These are phyloP conservation scores for Orbilia ellipsospora DNA, from an alignment of 2,329 filamentous ascomycete species.

Conservation along the genomic window DNA sequence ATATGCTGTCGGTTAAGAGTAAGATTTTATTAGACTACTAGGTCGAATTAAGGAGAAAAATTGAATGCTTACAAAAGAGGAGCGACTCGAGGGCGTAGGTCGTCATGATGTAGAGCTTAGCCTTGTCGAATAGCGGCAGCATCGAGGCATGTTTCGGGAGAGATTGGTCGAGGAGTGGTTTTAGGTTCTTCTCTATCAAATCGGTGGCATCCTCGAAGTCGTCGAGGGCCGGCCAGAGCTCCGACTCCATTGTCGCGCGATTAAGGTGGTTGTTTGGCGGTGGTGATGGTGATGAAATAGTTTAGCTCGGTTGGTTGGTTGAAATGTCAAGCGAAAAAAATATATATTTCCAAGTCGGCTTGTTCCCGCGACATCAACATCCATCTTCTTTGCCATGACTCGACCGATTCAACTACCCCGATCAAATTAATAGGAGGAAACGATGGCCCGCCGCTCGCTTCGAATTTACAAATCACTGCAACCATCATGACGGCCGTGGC, in stretches of 20 bases:
- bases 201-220: constrained; percentile 82
- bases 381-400: constrained; percentile 1
- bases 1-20: constrained; percentile 68
- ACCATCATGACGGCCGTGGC: constrained; percentile 58
- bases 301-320: background rate
- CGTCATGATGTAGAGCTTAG: constrained; percentile 88
- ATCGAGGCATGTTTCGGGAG: constrained; percentile 77
- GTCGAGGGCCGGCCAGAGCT: constrained; percentile 76
- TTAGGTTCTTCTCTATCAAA: constrained; percentile 77
- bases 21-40: background rate
- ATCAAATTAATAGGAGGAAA: constrained; percentile 60
- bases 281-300: constrained; percentile 4
- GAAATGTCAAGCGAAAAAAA: constrained; percentile 30
- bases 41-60: constrained; percentile 8
- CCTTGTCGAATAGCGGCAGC: constrained; percentile 90
- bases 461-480: constrained; percentile 59
- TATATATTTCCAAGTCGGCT: constrained; percentile 29
- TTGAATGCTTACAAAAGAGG: constrained; percentile 75
- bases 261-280: background rate
- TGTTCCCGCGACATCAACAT: background rate
- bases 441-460: constrained; percentile 60
- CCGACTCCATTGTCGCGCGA: constrained; percentile 60
- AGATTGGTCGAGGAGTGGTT: constrained; percentile 75
- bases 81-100: constrained; percentile 92
- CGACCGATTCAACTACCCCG: constrained; percentile 8